Evolutionary conservation across 192 early-diverging fungal genomes (phyloP).

Genomic region (Coemansia sp.): DNA sequence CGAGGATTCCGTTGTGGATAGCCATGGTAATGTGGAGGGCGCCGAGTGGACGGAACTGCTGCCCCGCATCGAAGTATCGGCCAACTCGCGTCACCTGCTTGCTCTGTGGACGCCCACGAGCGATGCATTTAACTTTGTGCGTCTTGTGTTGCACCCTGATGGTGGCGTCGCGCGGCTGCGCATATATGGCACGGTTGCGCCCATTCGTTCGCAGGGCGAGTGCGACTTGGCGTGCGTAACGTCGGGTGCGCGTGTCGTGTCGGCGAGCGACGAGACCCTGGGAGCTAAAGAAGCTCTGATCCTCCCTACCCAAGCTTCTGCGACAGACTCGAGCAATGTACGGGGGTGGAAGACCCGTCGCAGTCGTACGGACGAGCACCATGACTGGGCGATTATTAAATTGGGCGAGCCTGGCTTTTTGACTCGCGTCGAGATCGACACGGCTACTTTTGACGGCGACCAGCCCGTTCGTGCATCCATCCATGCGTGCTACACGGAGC

Average conservation of each 20-base stretch:
- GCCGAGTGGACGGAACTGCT: conserved; percentile 66
- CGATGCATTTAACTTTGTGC: conserved; percentile 58
- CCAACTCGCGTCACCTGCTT: conserved; percentile 64
- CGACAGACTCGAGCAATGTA: conserved; percentile 54
- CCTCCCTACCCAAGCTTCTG: conserved; percentile 66
- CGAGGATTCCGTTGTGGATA: conserved; percentile 18
- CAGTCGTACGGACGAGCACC: conserved; percentile 61
- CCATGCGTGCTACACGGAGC: conserved; percentile 62
- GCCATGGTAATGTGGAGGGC: conserved; percentile 44
- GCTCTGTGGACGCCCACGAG: conserved; percentile 54
- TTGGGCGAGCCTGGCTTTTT: conserved; percentile 75
- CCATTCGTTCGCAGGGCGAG: conserved; percentile 45
- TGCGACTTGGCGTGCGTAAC: conserved; percentile 64
- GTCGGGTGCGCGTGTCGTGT: conserved; percentile 60
- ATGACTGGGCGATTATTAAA: conserved; percentile 72
- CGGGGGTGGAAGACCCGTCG: conserved; percentile 90
- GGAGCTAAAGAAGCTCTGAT: conserved; percentile 76
- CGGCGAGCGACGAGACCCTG: conserved; percentile 63
- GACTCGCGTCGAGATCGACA: conserved; percentile 78
- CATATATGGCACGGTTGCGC: conserved; percentile 61
- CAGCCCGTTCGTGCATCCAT: conserved; percentile 67
- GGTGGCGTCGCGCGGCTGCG: conserved; percentile 74
- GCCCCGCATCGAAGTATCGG: conserved; percentile 63
- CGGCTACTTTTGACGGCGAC: conserved; percentile 83
- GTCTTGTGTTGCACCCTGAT: conserved; percentile 70